These are phyloP conservation scores for Zygosaccharomyces pseudobailii DNA, from an alignment of 1,139 yeast genomes.

Conservation along the genomic window DNA sequence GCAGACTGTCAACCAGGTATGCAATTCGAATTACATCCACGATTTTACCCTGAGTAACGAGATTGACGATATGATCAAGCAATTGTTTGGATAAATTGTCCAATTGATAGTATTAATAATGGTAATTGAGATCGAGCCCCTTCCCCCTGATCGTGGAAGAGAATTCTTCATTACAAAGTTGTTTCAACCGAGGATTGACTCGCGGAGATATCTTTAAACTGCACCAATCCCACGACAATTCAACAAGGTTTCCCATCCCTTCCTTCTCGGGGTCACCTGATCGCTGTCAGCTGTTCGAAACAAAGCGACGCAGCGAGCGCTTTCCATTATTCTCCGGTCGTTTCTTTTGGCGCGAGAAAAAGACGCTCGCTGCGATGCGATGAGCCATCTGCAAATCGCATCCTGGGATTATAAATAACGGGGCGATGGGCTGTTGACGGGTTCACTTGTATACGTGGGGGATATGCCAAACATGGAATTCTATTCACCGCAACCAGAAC, in stretches of 20 bases:
- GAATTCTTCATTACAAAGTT: no score
- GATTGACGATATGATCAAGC: constrained; percentile 34
- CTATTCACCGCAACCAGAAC: constrained; percentile 30
- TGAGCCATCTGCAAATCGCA: constrained; percentile 7
- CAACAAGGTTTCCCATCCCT: neutral
- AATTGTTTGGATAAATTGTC: constrained; percentile 23
- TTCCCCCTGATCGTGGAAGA: no score
- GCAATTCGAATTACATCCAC: constrained; percentile 27
- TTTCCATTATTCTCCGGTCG: constrained; percentile 3
- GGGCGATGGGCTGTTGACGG: neutral
- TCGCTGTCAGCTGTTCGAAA: neutral
- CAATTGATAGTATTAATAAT: neutral
- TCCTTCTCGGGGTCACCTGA: neutral
- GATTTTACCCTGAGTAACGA: constrained; percentile 35
- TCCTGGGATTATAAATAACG: constrained; percentile 5
- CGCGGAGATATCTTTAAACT: no score
- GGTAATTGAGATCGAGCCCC: neutral
- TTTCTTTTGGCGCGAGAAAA: constrained; percentile 4
- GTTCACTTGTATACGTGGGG: neutral
- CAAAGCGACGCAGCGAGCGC: neutral
- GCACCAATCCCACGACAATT: no score
- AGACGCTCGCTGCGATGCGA: constrained; percentile 6
- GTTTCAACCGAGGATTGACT: no score
- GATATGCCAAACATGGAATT: constrained; percentile 19
- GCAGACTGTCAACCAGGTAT: constrained; percentile 23